Conservation (phyloP, 176 grass and related monocot genomes). For the Melocanna baccifera region DNA sequence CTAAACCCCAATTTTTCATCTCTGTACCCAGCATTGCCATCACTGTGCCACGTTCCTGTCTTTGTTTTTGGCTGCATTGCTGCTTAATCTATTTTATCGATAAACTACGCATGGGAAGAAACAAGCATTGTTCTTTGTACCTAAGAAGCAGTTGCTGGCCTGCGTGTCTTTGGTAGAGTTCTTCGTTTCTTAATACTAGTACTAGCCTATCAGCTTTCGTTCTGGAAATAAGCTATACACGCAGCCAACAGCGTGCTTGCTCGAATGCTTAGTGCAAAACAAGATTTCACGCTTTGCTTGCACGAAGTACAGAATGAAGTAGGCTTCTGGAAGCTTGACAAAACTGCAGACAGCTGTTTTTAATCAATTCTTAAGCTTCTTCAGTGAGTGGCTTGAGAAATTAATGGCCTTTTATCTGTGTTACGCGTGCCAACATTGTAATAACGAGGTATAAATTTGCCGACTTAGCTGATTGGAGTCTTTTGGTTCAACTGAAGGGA, state of each 20-base stretch:
- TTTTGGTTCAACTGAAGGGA: constrained; percentile 42
- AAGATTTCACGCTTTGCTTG: not conserved
- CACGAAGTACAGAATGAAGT: not conserved
- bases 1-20: not conserved
- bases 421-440: not conserved
- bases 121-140: not conserved
- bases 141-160: not conserved
- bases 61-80: not conserved
- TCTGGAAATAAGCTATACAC: not conserved
- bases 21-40: not conserved
- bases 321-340: not conserved
- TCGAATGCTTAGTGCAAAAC: not conserved
- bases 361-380: not conserved
- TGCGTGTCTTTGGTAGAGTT: not conserved
- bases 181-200: not conserved
- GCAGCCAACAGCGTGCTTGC: not conserved
- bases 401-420: not conserved
- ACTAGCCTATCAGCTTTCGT: not conserved
- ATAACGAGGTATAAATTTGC: not conserved
- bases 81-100: not conserved
- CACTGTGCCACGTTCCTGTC: not conserved
- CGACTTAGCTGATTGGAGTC: constrained; percentile 21
- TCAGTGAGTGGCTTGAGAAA: not conserved
- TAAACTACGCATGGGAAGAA: not conserved
- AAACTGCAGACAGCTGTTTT: not conserved